These are phyloP conservation scores for Geotrichum reessii DNA, from an alignment of 1,139 yeast genomes.

Conservation along the genomic window DNA sequence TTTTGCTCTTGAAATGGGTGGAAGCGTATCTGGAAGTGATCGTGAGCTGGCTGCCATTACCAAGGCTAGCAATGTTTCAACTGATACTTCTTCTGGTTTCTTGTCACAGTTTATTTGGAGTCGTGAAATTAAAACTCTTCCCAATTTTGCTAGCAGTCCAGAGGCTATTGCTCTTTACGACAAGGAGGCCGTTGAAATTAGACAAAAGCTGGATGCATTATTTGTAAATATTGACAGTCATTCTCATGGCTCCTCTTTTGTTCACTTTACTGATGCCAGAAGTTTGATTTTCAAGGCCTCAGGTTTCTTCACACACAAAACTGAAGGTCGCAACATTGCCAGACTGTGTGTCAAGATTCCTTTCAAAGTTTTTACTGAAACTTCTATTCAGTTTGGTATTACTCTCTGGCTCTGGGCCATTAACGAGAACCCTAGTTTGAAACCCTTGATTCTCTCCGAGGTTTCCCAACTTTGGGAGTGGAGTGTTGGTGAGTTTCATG, in stretches of 20 bases:
- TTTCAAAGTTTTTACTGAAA: slow-evolving; percentile 56
- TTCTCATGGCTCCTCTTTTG: not conserved
- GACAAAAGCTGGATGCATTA: slow-evolving; percentile 6
- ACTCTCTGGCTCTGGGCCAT: slow-evolving; percentile 78
- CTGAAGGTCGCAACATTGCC: slow-evolving; percentile 24
- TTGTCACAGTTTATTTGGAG: slow-evolving; percentile 78
- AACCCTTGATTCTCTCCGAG: slow-evolving; percentile 62
- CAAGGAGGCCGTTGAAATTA: slow-evolving; percentile 15
- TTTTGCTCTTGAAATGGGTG: slow-evolving; percentile 87
- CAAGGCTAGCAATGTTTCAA: slow-evolving; percentile 27
- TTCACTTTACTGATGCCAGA: slow-evolving; percentile 26
- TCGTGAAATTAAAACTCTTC: slow-evolving; percentile 22
- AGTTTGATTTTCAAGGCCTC: slow-evolving; percentile 31
- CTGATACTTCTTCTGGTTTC: slow-evolving; percentile 64
- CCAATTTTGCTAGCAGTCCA: slow-evolving; percentile 9
- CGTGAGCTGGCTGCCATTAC: slow-evolving; percentile 31
- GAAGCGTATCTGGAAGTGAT: slow-evolving; percentile 59
- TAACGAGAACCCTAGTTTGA: slow-evolving; percentile 56
- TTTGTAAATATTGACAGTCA: slow-evolving; percentile 2
- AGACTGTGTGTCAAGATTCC: slow-evolving; percentile 55
- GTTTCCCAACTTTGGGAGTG: slow-evolving; percentile 64
- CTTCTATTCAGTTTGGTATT: slow-evolving; percentile 60
- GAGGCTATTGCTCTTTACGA: slow-evolving; percentile 16
- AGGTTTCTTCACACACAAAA: slow-evolving; percentile 23
- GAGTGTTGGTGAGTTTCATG: slow-evolving; percentile 54